These are phyloP conservation scores for Melampsora occidentalis DNA, from an alignment of 1,284 basidiomycete genomes.

Conservation along the genomic window DNA sequence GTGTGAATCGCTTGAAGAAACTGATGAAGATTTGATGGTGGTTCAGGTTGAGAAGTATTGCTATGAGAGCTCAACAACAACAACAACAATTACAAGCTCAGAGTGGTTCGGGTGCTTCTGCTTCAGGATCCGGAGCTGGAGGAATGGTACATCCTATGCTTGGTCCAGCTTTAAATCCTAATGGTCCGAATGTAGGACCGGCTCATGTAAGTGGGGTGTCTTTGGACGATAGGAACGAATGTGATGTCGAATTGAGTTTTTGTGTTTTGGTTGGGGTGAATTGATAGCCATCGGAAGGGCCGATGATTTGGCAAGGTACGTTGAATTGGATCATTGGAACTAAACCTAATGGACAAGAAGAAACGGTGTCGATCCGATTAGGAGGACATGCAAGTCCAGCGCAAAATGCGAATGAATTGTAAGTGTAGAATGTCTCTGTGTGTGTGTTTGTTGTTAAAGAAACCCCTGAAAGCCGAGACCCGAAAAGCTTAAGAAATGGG, in stretches of 20 bases:
- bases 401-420: conserved; percentile 14
- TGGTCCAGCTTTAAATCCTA: neutral
- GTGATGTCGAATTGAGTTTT: neutral
- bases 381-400: neutral
- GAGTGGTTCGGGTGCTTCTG: neutral
- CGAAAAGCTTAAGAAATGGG: too few relatives aligned
- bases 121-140: neutral
- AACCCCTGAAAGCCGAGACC: neutral
- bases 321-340: conserved; percentile 10
- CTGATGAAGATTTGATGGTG: neutral
- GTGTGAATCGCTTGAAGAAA: too few relatives aligned
- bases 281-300: conserved; percentile 18
- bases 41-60: conserved; percentile 15
- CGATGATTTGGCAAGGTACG: conserved; percentile 20
- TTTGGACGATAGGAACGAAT: neutral
- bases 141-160: neutral
- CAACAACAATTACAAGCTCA: conserved; percentile 1
- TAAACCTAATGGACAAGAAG: neutral
- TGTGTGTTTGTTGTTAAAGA: too few relatives aligned
- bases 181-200: neutral
- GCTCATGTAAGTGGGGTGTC: neutral
- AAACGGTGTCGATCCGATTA: conserved; percentile 21
- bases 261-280: neutral
- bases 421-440: neutral
- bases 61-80: conserved; percentile 3